Conservation (phyloP, 331 rosid genomes). For the Malus hybrid region DNA sequence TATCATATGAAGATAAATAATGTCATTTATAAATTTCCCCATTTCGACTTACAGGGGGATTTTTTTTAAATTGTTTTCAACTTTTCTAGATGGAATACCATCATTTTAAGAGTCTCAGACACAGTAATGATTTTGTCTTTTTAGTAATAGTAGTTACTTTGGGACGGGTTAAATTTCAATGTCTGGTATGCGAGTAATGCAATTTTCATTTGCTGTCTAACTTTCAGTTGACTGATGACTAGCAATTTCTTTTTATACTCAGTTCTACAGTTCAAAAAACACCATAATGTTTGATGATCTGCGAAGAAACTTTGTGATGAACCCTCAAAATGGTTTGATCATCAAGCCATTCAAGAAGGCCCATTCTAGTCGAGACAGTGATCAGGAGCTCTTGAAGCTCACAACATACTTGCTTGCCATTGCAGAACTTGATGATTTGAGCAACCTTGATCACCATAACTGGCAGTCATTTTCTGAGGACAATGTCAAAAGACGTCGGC, state of each 20-base stretch:
- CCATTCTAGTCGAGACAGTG: slow-evolving; percentile 77
- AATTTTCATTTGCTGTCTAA: background rate
- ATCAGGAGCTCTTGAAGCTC: slow-evolving; percentile 84
- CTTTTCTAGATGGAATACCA: too few relatives aligned
- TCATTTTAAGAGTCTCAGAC: too few relatives aligned
- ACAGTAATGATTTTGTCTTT: too few relatives aligned
- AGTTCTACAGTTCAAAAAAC: slow-evolving; percentile 73
- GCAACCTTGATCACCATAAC: slow-evolving; percentile 53
- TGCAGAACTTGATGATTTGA: slow-evolving; percentile 86
- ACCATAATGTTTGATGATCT: slow-evolving; percentile 91
- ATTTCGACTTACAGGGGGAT: too few relatives aligned
- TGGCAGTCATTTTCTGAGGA: slow-evolving; percentile 63
- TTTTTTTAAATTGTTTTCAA: too few relatives aligned
- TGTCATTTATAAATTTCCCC: too few relatives aligned
- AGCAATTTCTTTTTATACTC: slow-evolving; percentile 16
- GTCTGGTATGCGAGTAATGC: background rate
- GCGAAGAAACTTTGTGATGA: slow-evolving; percentile 85
- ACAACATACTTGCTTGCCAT: slow-evolving; percentile 84
- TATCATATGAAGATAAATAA: too few relatives aligned
- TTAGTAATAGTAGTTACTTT: too few relatives aligned
- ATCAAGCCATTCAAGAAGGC: slow-evolving; percentile 98
- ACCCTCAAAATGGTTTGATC: slow-evolving; percentile 87
- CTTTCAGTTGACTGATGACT: background rate
- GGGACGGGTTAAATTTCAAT: too few relatives aligned
- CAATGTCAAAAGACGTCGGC: slow-evolving; percentile 70